Evolutionary conservation across 345 rosid species (phyloP), one percentile per base, ranked within the genome.

Genomic region (Excoecaria agallocha): DNA sequence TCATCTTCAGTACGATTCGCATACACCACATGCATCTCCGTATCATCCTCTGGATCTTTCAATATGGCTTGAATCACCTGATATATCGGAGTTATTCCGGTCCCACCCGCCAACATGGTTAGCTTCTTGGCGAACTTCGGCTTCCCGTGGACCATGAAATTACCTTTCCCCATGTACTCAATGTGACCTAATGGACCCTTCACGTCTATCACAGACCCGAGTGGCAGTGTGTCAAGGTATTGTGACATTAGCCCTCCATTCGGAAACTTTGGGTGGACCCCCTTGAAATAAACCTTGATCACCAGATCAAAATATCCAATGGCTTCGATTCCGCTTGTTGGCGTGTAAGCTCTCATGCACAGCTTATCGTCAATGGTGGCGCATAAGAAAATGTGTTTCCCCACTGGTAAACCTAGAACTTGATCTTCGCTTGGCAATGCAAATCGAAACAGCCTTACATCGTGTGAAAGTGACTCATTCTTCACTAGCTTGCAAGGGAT

Each of bases 131-230:
- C 94, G 25, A 84, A 87, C 81, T 85, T 91, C 1, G 93, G 91
- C 79, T 90, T 89, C 41, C 98, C 92, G 16, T 87, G 92, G n/a
- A 89, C 94, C 70, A 55, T 5, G 65, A 95, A 93, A 68, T 85
- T 84, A 13, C 99, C 98, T 2, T 85, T 81, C 0, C 97, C 94
- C n/a, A 20, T 19, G 54, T 95, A 95, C 67, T 93, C 97, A 1
- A 93, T 88, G 80, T 93, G 94, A 24, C 99, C 99, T 51, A 90
- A 15, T 0, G 99, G 99, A 70, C 98, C 99, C 81, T 91, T 95
- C 43, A 95, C 87, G 61, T 95, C 94, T 3, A 95, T 24, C 4
- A 37, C 4, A 0, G 97, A 78, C 24, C 94, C 98, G 3, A 95
- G 19, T 4, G 84, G 38, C n/a, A 93, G 76, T 0, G 98, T 91